These are phyloP conservation scores for Solanum chaucha DNA, from an alignment of 257 asterid species.

Conservation along the genomic window DNA sequence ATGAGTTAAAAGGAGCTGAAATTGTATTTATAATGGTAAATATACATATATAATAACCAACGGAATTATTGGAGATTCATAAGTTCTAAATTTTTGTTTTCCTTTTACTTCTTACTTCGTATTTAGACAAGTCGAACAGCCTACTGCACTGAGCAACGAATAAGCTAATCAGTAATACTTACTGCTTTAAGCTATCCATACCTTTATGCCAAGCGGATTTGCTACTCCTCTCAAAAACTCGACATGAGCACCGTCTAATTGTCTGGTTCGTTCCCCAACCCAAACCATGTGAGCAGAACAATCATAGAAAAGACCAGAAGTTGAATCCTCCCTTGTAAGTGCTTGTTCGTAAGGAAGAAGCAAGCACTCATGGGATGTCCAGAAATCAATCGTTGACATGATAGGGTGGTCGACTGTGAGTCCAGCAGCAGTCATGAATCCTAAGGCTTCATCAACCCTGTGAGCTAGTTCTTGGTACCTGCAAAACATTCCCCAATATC, in stretches of 20 bases:
- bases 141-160: not conserved
- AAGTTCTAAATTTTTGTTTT: not conserved
- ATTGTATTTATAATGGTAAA: not conserved
- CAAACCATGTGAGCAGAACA: conserved; percentile 89
- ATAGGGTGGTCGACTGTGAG: conserved; percentile 66
- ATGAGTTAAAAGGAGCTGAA: not conserved
- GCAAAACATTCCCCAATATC: not conserved
- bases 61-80: not conserved
- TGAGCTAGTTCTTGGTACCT: conserved; percentile 82
- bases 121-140: not conserved
- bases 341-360: conserved; percentile 72
- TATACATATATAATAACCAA: not conserved
- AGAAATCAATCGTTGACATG: conserved; percentile 66
- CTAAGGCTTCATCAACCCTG: conserved; percentile 74
- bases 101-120: not conserved
- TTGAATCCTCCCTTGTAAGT: conserved; percentile 64
- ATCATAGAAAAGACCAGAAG: conserved; percentile 65
- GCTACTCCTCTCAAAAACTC: conserved; percentile 76
- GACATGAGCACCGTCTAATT: conserved; percentile 66
- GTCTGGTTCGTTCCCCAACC: conserved; percentile 81
- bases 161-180: not conserved
- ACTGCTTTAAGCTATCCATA: conserved; percentile 6
- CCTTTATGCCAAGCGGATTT: conserved; percentile 77
- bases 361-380: conserved; percentile 83
- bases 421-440: conserved; percentile 87